Conservation (phyloP, 176 grass and related monocot genomes). For the Zoysia japonica region DNA sequence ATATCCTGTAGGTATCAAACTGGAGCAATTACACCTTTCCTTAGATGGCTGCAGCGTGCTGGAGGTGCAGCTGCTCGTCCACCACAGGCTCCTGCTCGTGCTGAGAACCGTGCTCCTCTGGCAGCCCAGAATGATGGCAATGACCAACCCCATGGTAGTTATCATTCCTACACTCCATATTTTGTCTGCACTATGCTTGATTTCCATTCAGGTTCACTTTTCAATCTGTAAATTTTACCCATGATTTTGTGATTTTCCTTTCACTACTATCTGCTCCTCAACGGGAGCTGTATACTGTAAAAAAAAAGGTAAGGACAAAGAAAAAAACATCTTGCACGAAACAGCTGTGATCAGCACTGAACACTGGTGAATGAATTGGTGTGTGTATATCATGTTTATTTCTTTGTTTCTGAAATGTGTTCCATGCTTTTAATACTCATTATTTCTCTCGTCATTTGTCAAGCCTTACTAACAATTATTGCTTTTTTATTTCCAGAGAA, state of each 20-base stretch:
- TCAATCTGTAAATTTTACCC: not conserved
- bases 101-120: constrained; percentile 51
- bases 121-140: constrained; percentile 53
- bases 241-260: constrained; percentile 15
- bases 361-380: too few relatives aligned
- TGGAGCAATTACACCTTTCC: constrained; percentile 69
- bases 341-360: too few relatives aligned
- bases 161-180: constrained; percentile 15
- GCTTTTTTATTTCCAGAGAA: too few relatives aligned
- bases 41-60: constrained; percentile 69
- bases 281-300: not conserved
- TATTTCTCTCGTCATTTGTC: too few relatives aligned
- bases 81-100: constrained; percentile 50
- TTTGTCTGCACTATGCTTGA: constrained; percentile 9
- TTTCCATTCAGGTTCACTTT: not conserved
- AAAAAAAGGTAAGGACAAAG: too few relatives aligned
- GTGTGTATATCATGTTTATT: too few relatives aligned
- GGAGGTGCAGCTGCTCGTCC: constrained; percentile 61
- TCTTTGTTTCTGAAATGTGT: too few relatives aligned
- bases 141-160: constrained; percentile 56
- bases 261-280: not conserved
- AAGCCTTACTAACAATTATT: too few relatives aligned
- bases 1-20: constrained; percentile 78
- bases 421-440: too few relatives aligned
- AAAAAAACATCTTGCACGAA: too few relatives aligned